Conservation (phyloP, 495 filamentous ascomycete species). For the Xylaria castorea region DNA sequence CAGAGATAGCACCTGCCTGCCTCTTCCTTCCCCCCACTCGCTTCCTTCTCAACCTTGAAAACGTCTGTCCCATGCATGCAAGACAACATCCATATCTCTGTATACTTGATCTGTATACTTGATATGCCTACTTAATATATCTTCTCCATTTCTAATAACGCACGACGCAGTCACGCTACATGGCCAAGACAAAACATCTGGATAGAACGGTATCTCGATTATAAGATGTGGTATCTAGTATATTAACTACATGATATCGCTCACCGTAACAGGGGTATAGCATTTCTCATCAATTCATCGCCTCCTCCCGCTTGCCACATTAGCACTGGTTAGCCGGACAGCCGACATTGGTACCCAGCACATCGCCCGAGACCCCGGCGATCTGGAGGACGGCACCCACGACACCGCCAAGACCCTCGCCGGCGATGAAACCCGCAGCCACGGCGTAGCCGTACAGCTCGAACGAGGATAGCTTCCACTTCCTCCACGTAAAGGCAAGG, state of each 20-base stretch:
- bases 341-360: constrained; percentile 54
- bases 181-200: neutral
- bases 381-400: constrained; percentile 64
- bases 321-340: constrained; percentile 52
- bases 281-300: constrained; percentile 9
- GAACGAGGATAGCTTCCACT: constrained; percentile 60
- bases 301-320: neutral
- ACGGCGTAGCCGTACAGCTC: constrained; percentile 70
- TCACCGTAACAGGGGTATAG: constrained; percentile 30
- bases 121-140: neutral
- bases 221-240: constrained; percentile 20
- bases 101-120: no score
- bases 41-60: neutral
- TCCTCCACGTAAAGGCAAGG: constrained; percentile 63
- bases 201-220: constrained; percentile 2
- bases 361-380: constrained; percentile 53
- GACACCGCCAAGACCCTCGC: constrained; percentile 71
- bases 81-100: no score
- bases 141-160: neutral
- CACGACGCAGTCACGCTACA: neutral
- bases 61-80: neutral
- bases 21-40: neutral
- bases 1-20: neutral
- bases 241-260: constrained; percentile 12
- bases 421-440: constrained; percentile 71